Base-by-base conservation (phyloP, 495 filamentous ascomycete species). In the Annulohypoxylon nitens region DNA sequence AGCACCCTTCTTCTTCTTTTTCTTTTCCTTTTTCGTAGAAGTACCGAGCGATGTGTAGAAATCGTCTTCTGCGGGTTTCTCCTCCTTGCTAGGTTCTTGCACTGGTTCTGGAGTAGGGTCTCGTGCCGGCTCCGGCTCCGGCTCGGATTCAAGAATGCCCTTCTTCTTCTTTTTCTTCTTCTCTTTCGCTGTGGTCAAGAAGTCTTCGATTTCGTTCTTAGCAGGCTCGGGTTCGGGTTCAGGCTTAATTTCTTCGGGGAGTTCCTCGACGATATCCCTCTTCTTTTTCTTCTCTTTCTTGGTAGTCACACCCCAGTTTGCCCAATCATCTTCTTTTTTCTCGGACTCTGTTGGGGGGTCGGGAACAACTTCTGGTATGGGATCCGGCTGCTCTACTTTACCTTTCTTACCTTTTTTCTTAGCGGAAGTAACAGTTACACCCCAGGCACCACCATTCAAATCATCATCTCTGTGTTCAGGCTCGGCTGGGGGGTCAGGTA, bases 51-150 rank as follows among this genome's bases (percentile, higher is more conserved):
- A 6, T n/a, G 59, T 65, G 75, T 70, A 78, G 14, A 66, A 54
- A 47, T 78, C 78, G 14, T 80, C 77, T 1, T 58, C 64, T 33
- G 65, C 75, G 23, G 58, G 41, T 14, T 67, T 57, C 6, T 74
- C 73, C 63, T 80, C 77, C 61, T 79, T 76, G 37, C 77, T 64
- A n/a, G 65, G 67, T 68, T 80, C 79, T 5, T 74, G 78, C 64
- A 77, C 79, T 7, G 72, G 69, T 10, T 70, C 67, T 10, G 69
- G 58, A 9, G 36, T 39, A 39, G 36, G 36, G 12, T 43, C 11
- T 43, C 11, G 39, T 25, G 37, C 58, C 1, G 74, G 67, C 62
- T 78, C 71, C 33, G 36, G 71, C 6, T 65, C 54, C 10, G 30
- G 37, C 16, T 71, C 73, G 9, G 68, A 20, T 4, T 74, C 69